Base-by-base conservation (phyloP, 2,329 filamentous ascomycete genomes). In the Zymoseptoria tritici region DNA sequence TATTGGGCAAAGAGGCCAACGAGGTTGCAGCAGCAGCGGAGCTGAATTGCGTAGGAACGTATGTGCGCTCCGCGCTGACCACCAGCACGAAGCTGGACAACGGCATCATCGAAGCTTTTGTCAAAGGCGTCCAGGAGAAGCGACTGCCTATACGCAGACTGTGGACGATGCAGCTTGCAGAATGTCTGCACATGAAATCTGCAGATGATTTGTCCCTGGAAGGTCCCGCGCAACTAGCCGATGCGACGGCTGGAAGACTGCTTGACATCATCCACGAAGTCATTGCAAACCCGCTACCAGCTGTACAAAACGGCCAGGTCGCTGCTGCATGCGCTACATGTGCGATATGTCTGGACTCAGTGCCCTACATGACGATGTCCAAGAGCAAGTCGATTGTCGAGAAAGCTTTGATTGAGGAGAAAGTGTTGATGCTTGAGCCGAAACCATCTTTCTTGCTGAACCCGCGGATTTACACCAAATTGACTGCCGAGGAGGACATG, bases 391-490 rank as follows among this genome's bases (percentile, higher is more conserved):
- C 81, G 2, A 73, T 86, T 42, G 73, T 83, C 21, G 87, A 88
- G 68, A 86, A 85, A 67, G 80, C 83, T 22, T 78, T 83, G 29
- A 76, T 91, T 24, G 73, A 82, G 22, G 83, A 85, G 55, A 85
- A 90, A 67, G 84, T 85, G 9, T 79, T 96, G 61, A 80, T 81
- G 1, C 74, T 86, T 46, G 85, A 87, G n/a, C 86, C 90, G 0
- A 96, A 96, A 72, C 86, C 89, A 13, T 96, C 93, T 0, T 94
- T 96, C 72, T 78, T 97, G 20, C 80, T 97, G 5, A 96, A 90
- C 68, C 83, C 88, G 36, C 88, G 89, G 62, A 84, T 96, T 4
- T 97, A 94, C 75, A 86, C 87, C 46, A 97, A 96, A 71, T 70
- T 96, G 22, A 80, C 82, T 2, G 76, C 80, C 0, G 85, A 88